Base-by-base conservation (phyloP, 257 asterid genomes). In the Leonotis leonurus region DNA sequence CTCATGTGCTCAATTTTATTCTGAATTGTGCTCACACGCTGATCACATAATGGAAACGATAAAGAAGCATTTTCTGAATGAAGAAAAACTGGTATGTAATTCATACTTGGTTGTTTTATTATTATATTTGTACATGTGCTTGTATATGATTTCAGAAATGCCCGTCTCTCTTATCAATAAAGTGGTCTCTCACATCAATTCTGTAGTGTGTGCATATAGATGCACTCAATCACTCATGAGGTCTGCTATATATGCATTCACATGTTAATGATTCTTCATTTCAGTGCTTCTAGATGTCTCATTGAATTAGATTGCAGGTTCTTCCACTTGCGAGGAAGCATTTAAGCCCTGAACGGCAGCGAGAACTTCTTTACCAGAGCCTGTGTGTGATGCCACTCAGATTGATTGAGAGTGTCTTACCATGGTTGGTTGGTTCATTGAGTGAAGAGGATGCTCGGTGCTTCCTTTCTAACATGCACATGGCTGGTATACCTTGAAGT, bases 341-440 rank as follows among this genome's bases (percentile, higher is more conserved):
- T 69, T 92, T 92, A 74, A 88, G 89, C 72, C 78, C 76, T 60
- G 93, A 86, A 70, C 65, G 83, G 62, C 97, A 92, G 77, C 85
- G 93, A 62, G 84, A 81, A 68, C 95, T 92, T 75, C 83, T 83
- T 37, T 92, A 92, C 63, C 93, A 77, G 81, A 88, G 95, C 67
- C 73, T 92, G 71, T 92, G 98, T 85, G 97, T 84, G 55, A 92
- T 92, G 97, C 98, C 98, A 37, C 71, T 92, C 73, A 86, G 98
- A 76, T 72, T 92, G 77, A 80, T 92, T 41, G 98, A 92, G 69
- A 80, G 95, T 26, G 98, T 92, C 77, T 70, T 92, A 62, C 98
- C 98, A 20, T 92, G 98, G 98, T 78, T 92, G 85, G 89, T 92
- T 39, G 92, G 90, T 64, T 86, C 87, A 51, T 63, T 89, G 60